Evolutionary conservation across 345 rosid species (phyloP).

Genomic region (Acer campestre): DNA sequence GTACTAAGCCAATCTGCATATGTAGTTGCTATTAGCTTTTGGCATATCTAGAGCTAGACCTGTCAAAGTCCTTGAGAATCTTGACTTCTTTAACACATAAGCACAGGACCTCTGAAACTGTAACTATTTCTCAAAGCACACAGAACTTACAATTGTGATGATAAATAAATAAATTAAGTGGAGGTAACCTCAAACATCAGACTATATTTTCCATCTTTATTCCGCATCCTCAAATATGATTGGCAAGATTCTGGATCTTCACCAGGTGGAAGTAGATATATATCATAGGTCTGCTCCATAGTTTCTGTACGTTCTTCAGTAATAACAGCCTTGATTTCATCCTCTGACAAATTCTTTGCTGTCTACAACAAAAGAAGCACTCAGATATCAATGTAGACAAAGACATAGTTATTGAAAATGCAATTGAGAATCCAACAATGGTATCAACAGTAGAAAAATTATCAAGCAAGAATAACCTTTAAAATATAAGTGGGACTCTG

Average conservation of each 20-base stretch:
- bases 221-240: constrained; percentile 96
- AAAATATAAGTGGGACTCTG: constrained; percentile 95
- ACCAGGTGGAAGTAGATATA: constrained; percentile 98
- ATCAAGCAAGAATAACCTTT: constrained; percentile 56
- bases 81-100: neutral
- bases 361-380: constrained; percentile 59
- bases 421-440: neutral
- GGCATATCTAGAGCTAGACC: constrained; percentile 5
- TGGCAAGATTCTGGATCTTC: constrained; percentile 98
- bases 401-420: constrained; percentile 6
- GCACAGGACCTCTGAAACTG: neutral
- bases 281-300: constrained; percentile 88
- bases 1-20: neutral
- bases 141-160: neutral
- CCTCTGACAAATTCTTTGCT: constrained; percentile 59
- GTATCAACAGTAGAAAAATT: neutral
- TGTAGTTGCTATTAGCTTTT: neutral
- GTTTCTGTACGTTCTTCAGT: constrained; percentile 71
- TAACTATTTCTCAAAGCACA: neutral
- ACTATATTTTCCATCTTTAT: constrained; percentile 97
- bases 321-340: constrained; percentile 69
- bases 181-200: constrained; percentile 98
- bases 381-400: constrained; percentile 28
- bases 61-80: constrained; percentile 1
- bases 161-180: constrained; percentile 13